These are phyloP conservation scores for Trametes sp. DNA, from an alignment of 1,284 basidiomycete genomes.

Conservation along the genomic window DNA sequence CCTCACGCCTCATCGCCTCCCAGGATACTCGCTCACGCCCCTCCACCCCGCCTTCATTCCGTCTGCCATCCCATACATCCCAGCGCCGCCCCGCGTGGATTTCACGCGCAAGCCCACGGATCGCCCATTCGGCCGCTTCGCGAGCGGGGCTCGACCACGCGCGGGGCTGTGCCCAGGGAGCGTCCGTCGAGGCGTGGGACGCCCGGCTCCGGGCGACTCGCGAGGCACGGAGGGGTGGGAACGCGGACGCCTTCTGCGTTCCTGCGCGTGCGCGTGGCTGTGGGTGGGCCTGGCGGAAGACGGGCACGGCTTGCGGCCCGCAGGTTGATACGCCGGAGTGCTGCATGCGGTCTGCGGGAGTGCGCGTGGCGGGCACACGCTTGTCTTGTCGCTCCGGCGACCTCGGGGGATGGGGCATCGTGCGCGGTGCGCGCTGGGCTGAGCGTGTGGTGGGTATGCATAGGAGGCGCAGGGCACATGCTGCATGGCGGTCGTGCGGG, in stretches of 20 bases:
- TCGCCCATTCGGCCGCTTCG: background rate
- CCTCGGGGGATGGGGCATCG: conserved; percentile 7
- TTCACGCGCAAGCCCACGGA: background rate
- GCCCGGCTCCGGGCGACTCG: background rate
- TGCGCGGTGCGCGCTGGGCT: conserved; percentile 2
- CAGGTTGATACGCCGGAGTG: background rate
- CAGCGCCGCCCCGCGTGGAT: background rate
- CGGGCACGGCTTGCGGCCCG: background rate
- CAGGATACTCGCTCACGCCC: no score
- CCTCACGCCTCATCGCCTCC: background rate
- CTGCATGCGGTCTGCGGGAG: no score
- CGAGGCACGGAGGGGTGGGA: conserved; percentile 9
- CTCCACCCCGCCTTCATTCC: background rate
- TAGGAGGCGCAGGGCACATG: no score
- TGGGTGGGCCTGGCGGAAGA: background rate
- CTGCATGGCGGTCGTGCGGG: background rate
- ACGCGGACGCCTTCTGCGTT: background rate
- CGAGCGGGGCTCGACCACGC: background rate
- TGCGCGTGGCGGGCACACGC: no score
- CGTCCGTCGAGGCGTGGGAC: background rate
- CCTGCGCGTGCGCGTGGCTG: background rate
- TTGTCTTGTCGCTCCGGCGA: conserved; percentile 13
- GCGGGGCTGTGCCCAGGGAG: background rate
- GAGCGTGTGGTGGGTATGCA: background rate
- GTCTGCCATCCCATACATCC: background rate